Base-by-base conservation (phyloP, 1,139 yeast species). In the Lodderomyces pseudojiufengensis region DNA sequence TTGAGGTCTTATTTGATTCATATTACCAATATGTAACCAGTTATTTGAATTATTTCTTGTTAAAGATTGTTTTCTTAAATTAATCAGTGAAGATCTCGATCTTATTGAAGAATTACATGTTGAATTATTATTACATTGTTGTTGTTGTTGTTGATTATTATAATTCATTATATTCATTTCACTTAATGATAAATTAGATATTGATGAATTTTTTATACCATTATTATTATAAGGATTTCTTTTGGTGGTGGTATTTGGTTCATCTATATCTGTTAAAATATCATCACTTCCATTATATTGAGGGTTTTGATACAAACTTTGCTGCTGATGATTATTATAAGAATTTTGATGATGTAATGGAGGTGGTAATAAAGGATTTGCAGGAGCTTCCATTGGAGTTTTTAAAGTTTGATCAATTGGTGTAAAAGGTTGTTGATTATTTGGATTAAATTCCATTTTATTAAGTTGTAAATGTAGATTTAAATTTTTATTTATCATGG, bases 1-100 rank as follows among this genome's bases (percentile, higher is more conserved):
- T 24, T 43, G 41, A 9, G 65, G 59, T 40, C 68, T 59, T 16
- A 65, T 57, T 33, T 56, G 63, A 44, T 54, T 60, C 40, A 70
- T 56, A 44, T 69, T 70, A 2, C 75, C 75, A 29, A 70, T 71
- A 50, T 70, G 75, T 31, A 70, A 55, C 76, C 75, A 70, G 43
- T 59, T 65, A 42, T 56, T 60, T 13, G 73, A 65, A 44, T 68
- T 70, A 44, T 67, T 67, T 45, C 75, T 55, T 0, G 75, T 67
- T 31, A 70, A 59, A 4, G 73, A 65, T 47, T 70, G 75, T 44
- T 69, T 70, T 32, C 76, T 55, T 42, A 70, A 58, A 44, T 56
- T 65, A 39, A 57, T 33, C 12, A 58, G 52, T 1, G 63, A 50
- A n/a, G 58, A 51, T 25, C 62, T 48, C 5, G 62, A 55, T 41